Evolutionary conservation across 805 yeast species (phyloP).

Genomic region (Ogataea nakhonphanomensis): DNA sequence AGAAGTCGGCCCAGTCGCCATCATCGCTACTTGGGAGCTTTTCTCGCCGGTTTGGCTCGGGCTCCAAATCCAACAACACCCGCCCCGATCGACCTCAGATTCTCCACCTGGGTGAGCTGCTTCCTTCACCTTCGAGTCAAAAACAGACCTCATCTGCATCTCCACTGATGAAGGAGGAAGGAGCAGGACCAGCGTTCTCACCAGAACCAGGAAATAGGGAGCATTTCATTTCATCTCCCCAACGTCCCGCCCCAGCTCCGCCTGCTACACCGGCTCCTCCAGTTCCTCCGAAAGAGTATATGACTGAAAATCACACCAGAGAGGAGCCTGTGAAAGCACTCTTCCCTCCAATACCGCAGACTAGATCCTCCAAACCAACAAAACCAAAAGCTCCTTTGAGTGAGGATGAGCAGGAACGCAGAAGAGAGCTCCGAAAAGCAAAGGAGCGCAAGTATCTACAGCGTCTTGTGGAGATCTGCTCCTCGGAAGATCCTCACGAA

Average conservation of each 20-base stretch:
- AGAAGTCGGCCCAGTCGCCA: conserved; percentile 18
- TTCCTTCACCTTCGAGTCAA: conserved; percentile 2
- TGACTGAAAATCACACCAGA: not conserved
- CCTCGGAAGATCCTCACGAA: conserved; percentile 78
- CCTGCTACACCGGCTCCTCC: conserved; percentile 1
- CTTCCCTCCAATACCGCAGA: conserved; percentile 27
- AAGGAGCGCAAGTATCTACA: conserved; percentile 69
- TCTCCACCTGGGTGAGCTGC: conserved; percentile 18
- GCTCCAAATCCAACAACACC: conserved; percentile 1
- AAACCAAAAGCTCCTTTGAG: conserved; percentile 37
- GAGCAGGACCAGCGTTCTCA: not conserved
- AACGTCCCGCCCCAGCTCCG: conserved; percentile 5
- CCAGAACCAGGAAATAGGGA: not conserved
- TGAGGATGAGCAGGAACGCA: conserved; percentile 58
- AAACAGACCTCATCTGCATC: not conserved
- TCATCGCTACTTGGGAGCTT: conserved; percentile 29
- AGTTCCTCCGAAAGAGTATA: not conserved
- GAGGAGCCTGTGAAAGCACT: not conserved
- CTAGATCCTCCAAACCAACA: conserved; percentile 25
- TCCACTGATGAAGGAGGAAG: not conserved
- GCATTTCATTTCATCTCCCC: not conserved
- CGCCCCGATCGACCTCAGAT: conserved; percentile 13
- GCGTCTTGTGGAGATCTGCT: conserved; percentile 71
- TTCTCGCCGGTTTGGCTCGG: conserved; percentile 26
- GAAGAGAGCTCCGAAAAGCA: conserved; percentile 74